Evolutionary conservation across 805 yeast species (phyloP).

Genomic region (Metschnikowia hibisci): DNA sequence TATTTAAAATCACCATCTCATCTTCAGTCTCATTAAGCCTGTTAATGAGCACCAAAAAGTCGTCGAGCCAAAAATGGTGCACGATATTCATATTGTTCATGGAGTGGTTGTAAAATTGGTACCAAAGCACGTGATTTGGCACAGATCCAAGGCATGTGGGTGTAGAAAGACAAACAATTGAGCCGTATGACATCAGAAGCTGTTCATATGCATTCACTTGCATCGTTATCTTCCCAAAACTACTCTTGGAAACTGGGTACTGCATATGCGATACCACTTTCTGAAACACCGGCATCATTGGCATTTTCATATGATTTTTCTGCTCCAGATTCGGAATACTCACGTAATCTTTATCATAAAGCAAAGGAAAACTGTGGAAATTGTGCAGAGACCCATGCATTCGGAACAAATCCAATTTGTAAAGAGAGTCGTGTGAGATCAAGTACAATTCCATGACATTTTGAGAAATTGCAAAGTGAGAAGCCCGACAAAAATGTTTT

Average conservation of each 20-base stretch:
- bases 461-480: conserved; percentile 23
- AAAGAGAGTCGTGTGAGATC: conserved; percentile 19
- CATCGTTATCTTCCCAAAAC: conserved; percentile 13
- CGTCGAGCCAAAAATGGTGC: conserved; percentile 34
- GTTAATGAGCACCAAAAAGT: conserved; percentile 32
- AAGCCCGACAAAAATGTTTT: conserved; percentile 24
- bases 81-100: conserved; percentile 32
- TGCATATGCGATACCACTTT: conserved; percentile 22
- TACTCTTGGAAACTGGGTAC: neutral
- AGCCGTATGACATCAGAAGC: conserved; percentile 13
- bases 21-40: conserved; percentile 25
- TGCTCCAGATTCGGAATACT: conserved; percentile 16
- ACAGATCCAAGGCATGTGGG: conserved; percentile 13
- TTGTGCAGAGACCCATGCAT: conserved; percentile 5
- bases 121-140: conserved; percentile 38
- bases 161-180: conserved; percentile 15
- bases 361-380: conserved; percentile 13
- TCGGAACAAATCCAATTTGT: conserved; percentile 21
- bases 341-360: conserved; percentile 26
- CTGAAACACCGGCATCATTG: conserved; percentile 31
- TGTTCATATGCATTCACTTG: conserved; percentile 12
- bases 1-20: conserved; percentile 35
- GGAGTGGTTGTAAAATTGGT: conserved; percentile 31
- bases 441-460: conserved; percentile 22
- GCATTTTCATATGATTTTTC: conserved; percentile 23